Evolutionary conservation across 1,284 basidiomycete species (phyloP), one percentile per base, ranked within the genome.

Genomic region (Rhodotorula sp.): DNA sequence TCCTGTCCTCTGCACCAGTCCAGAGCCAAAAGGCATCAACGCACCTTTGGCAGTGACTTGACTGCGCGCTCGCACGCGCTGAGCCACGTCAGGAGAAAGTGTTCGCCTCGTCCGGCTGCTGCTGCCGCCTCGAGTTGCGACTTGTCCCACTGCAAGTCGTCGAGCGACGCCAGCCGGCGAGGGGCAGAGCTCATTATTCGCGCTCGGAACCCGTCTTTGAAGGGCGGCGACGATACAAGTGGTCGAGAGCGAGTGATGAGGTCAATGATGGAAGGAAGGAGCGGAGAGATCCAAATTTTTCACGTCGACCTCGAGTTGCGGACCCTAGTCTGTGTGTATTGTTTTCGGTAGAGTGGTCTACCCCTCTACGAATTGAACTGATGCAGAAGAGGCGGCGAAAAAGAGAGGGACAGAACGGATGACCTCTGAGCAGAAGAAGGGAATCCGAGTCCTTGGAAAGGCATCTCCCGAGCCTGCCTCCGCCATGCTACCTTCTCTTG

Each of bases 61-160:
- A 70, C 60, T 0, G 68, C 66, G 6, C 55, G 49, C 53, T 74
- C 73, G 20, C 56, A 65, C 20, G 26, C 26, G 49, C 66, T 74
- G 29, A 74, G 60, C 73, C 73, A 74, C 14, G 42, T 64, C 49
- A 72, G 30, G 22, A 74, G 42, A 37, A 57, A 74, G 18, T 72
- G 30, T 14, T 74, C 73, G 6, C 63, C 61, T 17, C 63, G 62
- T 17, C 53, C 51, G 5, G 59, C 68, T 14, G 29, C 12, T 2
- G 57, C 56, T 17, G 56, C 33, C 56, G 62, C 62, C 10, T 55
- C 62, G 30, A 68, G 56, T 33, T 68, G 46, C 12, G 53, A 24
- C 2, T 4, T 7, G 45, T 68, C 67, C 22, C 53, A 51, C 20
- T 60, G 45, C 37, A 63, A 24, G 45, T 66, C 66, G 42, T 71